A percentile compares a stretch with the other conserved stretches of the same genome.
These are phyloP conservation scores for Thuja plicata DNA, from an alignment of 83 land plant genomes.

Conservation along the genomic window DNA sequence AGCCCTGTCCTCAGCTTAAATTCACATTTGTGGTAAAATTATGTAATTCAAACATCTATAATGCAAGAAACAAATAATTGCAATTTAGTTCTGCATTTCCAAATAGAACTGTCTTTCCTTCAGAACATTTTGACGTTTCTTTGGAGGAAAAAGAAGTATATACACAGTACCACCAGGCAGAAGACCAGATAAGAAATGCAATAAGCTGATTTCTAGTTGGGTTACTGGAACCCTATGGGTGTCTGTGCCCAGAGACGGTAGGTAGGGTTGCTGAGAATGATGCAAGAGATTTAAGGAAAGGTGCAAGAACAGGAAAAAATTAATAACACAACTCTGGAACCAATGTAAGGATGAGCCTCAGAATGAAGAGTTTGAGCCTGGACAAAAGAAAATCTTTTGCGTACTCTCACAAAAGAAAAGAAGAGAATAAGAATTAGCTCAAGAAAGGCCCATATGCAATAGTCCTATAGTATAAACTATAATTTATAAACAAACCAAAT, in stretches of 20 bases:
- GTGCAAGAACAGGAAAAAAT: too few relatives aligned
- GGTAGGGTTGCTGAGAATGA: too few relatives aligned
- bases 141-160: background rate
- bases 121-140: background rate
- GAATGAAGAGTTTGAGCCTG: background rate
- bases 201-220: background rate
- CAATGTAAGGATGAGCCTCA: too few relatives aligned
- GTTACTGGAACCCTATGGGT: background rate
- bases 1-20: background rate
- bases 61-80: background rate
- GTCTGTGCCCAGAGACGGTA: too few relatives aligned
- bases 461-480: background rate
- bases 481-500: too few relatives aligned
- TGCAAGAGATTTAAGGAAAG: too few relatives aligned
- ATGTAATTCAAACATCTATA: background rate
- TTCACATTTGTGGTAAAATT: background rate
- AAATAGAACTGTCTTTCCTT: background rate
- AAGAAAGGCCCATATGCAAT: background rate
- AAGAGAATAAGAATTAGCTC: background rate
- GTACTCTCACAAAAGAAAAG: background rate
- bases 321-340: too few relatives aligned
- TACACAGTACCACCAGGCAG: too few relatives aligned
- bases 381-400: background rate
- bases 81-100: background rate
- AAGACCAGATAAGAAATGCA: background rate